Base-by-base conservation (phyloP, 345 rosid genomes). In the Populus pruinosa region DNA sequence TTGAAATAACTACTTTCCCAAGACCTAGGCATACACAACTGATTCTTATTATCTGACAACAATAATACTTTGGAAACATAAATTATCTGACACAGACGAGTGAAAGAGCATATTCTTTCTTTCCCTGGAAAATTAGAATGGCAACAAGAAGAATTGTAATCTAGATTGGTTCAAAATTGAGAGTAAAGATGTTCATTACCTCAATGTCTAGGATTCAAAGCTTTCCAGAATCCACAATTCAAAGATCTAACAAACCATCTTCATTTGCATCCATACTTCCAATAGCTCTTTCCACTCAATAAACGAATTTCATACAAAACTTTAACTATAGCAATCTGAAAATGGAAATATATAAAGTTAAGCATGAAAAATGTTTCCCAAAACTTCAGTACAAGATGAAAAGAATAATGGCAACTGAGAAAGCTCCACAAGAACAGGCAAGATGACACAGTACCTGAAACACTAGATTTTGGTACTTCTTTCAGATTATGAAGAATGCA, bases 371-470 rank as follows among this genome's bases (percentile, higher is more conserved):
- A 20, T 0, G n/a, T 8, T 64, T 56, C 81, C 31, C 27, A 29
- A 69, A 36, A 61, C 70, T 27, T 36, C 18, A 21, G 36, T 23
- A 14, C 53, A 5, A 8, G 43, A 33, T 44, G n/a, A 74, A 27
- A 33, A 20, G 35, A 70, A 31, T 16, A 73, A 76, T 47, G 63
- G 38, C 71, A 78, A 81, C 77, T 2, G 25, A 44, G 73, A 73
- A 75, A 67, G 49, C 63, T 79, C 66, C 66, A 73, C 18, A 23
- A 61, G 41, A 78, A 59, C 35, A 70, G 49, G 56, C 72, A 72
- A 72, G 82, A 77, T 73, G 72, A 77, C 65, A 55, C 2, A 20
- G 79, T 83, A 86, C 88, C 79, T 86, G 85, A 67, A 72, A 77
- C 76, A 77, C 79, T 75, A 77, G 82, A 79, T 79, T 72, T 79